Evolutionary conservation across 2,329 filamentous ascomycete genomes (phyloP), one percentile per base, ranked within the genome.

Genomic region (Lasiodiplodia gonubiensis): DNA sequence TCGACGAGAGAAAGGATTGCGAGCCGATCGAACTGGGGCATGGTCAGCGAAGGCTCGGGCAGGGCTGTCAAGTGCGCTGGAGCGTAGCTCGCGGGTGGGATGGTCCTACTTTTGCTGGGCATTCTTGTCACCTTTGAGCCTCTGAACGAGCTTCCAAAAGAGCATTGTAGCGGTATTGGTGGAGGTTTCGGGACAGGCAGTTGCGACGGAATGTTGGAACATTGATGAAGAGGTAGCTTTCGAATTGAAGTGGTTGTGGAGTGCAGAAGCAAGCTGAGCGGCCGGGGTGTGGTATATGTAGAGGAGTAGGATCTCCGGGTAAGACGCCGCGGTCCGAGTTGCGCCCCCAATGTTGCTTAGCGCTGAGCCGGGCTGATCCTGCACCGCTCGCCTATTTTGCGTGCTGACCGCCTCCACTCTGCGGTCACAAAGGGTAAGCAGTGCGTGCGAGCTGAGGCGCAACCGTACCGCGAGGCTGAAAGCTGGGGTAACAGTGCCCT

Each of bases 91-190:
- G 42, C 42, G 21, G 42, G n/a, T 21, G 7, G 12, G 27, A 21
- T 30, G 39, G 7, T 7, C 30, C 16, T 60, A 60, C 25, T 48
- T 49, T 39, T 61, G 25, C 23, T 21, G 57, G 16, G 25, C 57
- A n/a, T 61, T 61, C 42, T 61, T 61, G 57, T 61, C 57, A 18
- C 57, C 57, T 39, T 48, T 61, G 57, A 61, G 48, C 57, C 48
- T 61, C 57, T 61, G 48, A 39, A 61, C 48, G 39, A 61, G 39
- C 25, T 33, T 61, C 57, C 57, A 61, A 39, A 61, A 33, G 39
- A 61, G 57, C 57, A 61, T 61, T 21, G 48, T 61, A 25, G 23
- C 57, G 57, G 42, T 46, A 10, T 18, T 21, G 18, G 11, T 48
- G 39, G 14, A 18, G 37, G 16, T 33, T 5, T n/a, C 18, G 42